Evolutionary conservation across 257 asterid genomes (phyloP).

Genomic region (Solanum virginianum): DNA sequence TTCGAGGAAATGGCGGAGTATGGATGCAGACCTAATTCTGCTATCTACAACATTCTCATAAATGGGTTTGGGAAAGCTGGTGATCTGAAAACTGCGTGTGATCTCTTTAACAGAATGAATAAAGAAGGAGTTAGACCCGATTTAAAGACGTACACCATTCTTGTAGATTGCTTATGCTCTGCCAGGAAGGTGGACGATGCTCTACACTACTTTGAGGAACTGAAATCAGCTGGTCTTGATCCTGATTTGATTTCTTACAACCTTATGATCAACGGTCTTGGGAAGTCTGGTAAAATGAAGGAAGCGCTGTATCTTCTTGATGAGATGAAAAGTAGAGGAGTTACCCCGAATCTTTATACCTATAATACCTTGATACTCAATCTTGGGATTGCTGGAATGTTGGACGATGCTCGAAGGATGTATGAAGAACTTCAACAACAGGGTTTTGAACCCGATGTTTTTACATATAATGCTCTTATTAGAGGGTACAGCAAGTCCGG

Average conservation of each 20-base stretch:
- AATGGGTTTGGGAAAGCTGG: constrained; percentile 89
- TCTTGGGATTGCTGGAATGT: constrained; percentile 66
- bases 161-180: constrained; percentile 66
- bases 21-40: constrained; percentile 76
- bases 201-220: constrained; percentile 57
- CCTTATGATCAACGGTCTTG: constrained; percentile 79
- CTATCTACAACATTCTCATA: constrained; percentile 78
- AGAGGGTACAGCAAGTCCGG: constrained; percentile 74
- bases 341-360: constrained; percentile 64
- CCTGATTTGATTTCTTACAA: constrained; percentile 83
- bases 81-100: constrained; percentile 52
- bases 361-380: constrained; percentile 62
- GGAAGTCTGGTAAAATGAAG: constrained; percentile 39
- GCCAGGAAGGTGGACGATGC: constrained; percentile 57
- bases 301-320: constrained; percentile 53
- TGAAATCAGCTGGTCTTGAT: constrained; percentile 67
- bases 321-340: constrained; percentile 73
- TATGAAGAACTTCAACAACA: constrained; percentile 46
- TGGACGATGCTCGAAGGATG: constrained; percentile 63
- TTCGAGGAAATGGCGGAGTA: constrained; percentile 71
- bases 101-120: constrained; percentile 66
- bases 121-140: constrained; percentile 82
- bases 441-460: constrained; percentile 73
- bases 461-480: constrained; percentile 78
- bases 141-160: constrained; percentile 76